These are phyloP conservation scores for Talaromyces borbonicus DNA, from an alignment of 495 filamentous ascomycete genomes.

Conservation along the genomic window DNA sequence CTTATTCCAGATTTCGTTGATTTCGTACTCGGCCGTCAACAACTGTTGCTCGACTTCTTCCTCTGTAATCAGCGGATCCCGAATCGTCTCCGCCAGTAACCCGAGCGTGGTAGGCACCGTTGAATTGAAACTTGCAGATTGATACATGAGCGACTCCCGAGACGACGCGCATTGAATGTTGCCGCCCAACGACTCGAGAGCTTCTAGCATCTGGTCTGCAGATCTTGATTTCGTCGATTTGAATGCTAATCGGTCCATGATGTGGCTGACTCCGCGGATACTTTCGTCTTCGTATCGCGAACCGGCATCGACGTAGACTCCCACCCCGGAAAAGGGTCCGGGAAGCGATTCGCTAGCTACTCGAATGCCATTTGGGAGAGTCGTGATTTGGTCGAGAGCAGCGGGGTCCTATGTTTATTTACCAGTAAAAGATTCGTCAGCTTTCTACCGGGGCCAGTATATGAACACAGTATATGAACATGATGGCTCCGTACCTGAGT, in stretches of 20 bases:
- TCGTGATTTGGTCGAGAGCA: constrained; percentile 81
- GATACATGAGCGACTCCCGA: constrained; percentile 96
- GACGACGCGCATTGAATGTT: constrained; percentile 96
- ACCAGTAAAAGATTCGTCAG: too few relatives aligned
- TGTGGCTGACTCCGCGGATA: constrained; percentile 85
- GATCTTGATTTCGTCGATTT: constrained; percentile 73
- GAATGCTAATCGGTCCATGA: constrained; percentile 92
- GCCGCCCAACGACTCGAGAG: constrained; percentile 76
- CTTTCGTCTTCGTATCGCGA: constrained; percentile 87
- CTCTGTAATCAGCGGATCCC: constrained; percentile 80
- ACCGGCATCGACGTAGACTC: constrained; percentile 93
- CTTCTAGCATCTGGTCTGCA: constrained; percentile 78
- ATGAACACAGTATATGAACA: constrained; percentile 1
- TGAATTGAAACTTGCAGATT: constrained; percentile 94
- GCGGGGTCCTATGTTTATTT: constrained; percentile 80
- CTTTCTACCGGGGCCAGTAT: too few relatives aligned
- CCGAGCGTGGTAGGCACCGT: constrained; percentile 74
- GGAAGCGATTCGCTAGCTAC: constrained; percentile 94
- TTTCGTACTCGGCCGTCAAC: constrained; percentile 87
- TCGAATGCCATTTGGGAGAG: constrained; percentile 84
- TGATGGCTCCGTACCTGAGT: constrained; percentile 25
- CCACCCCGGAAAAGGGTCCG: constrained; percentile 89
- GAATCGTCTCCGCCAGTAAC: constrained; percentile 88
- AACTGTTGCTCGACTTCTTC: constrained; percentile 82
- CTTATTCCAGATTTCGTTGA: constrained; percentile 95